These are phyloP conservation scores for Staphylotrichum tortipilum DNA, from an alignment of 495 filamentous ascomycete species.

Conservation along the genomic window DNA sequence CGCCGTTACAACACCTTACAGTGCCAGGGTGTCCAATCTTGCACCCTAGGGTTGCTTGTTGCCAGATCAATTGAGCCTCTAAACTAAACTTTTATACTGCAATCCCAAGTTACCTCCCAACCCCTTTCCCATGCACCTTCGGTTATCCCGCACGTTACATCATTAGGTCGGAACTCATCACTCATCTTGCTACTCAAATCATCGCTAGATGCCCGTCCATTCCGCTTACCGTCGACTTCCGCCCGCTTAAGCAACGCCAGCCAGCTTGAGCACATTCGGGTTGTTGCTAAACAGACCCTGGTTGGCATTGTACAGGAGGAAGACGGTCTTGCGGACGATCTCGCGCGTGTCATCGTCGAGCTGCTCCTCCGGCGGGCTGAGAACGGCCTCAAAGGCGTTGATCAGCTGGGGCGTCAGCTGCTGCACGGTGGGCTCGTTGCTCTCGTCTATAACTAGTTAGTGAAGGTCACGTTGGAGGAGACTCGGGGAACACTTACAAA, in stretches of 20 bases:
- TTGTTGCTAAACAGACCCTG: constrained; percentile 22
- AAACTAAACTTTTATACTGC: background rate
- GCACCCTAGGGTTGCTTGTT: too few species aligned
- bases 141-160: constrained; percentile 4
- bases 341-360: constrained; percentile 69
- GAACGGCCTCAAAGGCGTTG: constrained; percentile 70
- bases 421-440: constrained; percentile 61
- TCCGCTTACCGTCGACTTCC: constrained; percentile 6
- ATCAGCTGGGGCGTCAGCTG: constrained; percentile 69
- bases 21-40: too few species aligned
- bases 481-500: constrained; percentile 53
- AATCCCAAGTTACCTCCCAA: too few species aligned
- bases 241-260: constrained; percentile 14
- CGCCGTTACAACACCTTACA: too few species aligned
- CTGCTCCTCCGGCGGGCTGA: constrained; percentile 72
- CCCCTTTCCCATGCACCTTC: background rate
- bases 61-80: too few species aligned
- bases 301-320: constrained; percentile 23
- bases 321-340: constrained; percentile 20
- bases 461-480: background rate
- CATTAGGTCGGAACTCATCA: constrained; percentile 20
- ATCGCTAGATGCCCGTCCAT: constrained; percentile 9
- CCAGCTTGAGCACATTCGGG: constrained; percentile 24
- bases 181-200: constrained; percentile 17
- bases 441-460: constrained; percentile 49